Base-by-base conservation (phyloP, 306 rosid genomes). In the Vigna hirtella region DNA sequence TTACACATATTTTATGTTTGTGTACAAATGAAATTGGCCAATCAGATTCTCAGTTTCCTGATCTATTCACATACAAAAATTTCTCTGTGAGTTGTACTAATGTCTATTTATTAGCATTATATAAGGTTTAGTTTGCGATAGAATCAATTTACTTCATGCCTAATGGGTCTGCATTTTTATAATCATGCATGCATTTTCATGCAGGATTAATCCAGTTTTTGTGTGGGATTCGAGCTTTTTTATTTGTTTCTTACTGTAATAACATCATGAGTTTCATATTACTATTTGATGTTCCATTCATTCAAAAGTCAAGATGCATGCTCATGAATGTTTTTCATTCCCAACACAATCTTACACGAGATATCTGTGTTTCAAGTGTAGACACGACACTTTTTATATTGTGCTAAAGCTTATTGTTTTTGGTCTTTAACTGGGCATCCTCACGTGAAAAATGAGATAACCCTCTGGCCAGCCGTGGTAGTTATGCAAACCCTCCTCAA, bases 41-140 rank as follows among this genome's bases (percentile, higher is more conserved):
- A 82, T 88, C 97, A n/a, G 98, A 93, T 87, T 87, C 97, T 79
- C 98, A 95, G 81, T 93, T 82, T 85, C 96, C 98, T n/a, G 93
- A 91, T 80, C 86, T 86, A 16, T 91, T 95, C 36, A 66, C 77
- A 51, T 95, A 95, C 83, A 91, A 84, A 84, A 95, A 92, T 52
- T 95, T 91, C 79, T 93, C 87, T 36, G 98, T 93, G 76, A 86
- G 98, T 48, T 70, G 71, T 42, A 40, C 62, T 75, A 68, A 14
- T 63, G 55, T 49, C 68, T 62, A 24, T 1, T 42, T 59, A 36
- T 59, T 16, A 59, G n/a, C 24, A 62, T 22, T 34, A 32, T 57
- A 30, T n/a, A 52, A 70, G 70, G 57, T 20, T 72, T 72, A 57
- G 50, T 72, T 72, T 61, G 28, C 55, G 30, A 51, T 24, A 24